Percentiles rank a stretch among this genome's conserved stretches.
Evolutionary conservation across 2,329 filamentous ascomycete genomes (phyloP).

Genomic region (Alternaria novae-zelandiae): DNA sequence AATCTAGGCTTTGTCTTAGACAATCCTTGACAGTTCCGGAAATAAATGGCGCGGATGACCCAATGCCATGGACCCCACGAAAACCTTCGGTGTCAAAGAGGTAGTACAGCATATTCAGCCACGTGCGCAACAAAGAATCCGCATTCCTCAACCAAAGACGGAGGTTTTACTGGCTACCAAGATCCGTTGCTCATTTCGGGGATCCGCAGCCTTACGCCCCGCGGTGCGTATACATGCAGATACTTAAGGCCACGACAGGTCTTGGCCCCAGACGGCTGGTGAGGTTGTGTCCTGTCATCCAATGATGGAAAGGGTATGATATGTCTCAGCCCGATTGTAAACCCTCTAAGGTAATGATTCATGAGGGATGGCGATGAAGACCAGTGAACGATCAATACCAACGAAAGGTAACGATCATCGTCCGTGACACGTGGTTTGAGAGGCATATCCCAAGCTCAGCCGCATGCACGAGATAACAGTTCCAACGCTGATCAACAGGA

Average conservation of each 20-base stretch:
- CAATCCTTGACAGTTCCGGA: neutral
- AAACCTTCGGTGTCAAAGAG: neutral
- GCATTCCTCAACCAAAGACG: neutral
- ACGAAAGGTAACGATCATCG: neutral
- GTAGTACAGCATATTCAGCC: neutral
- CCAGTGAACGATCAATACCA: neutral
- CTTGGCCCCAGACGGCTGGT: neutral
- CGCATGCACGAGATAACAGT: neutral
- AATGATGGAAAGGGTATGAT: neutral
- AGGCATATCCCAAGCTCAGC: neutral
- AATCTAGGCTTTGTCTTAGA: neutral
- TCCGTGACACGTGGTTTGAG: neutral
- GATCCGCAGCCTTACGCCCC: neutral
- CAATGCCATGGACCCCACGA: neutral
- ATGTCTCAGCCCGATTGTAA: neutral
- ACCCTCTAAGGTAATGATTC: neutral
- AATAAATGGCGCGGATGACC: neutral
- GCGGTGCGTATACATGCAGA: neutral
- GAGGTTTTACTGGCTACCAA: neutral
- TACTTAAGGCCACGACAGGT: neutral
- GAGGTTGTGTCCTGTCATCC: neutral
- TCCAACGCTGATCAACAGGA: neutral
- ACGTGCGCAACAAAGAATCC: neutral
- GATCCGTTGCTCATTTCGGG: neutral
- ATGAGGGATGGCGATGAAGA: neutral